Percentiles rank a stretch among this genome's conserved stretches.
Evolutionary conservation across 1,284 basidiomycete species (phyloP).

Genomic region (Cystobasidium slooffiae): DNA sequence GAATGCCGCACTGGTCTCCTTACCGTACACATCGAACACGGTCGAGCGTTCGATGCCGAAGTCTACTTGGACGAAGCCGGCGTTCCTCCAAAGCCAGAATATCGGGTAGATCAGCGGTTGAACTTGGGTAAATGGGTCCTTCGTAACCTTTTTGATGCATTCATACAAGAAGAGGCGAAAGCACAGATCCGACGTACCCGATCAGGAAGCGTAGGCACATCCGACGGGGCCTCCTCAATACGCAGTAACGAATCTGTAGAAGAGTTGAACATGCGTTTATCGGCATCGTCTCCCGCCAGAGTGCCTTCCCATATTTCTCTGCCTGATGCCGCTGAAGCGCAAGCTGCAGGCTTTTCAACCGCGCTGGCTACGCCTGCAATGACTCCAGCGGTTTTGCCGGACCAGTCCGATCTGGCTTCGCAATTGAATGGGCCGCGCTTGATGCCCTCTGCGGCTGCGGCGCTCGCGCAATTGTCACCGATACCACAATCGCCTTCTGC

Average conservation of each 20-base stretch:
- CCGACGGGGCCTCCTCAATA: constrained; percentile 11
- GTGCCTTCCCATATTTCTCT: constrained; percentile 46
- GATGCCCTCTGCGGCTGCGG: neutral
- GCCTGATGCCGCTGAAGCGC: constrained; percentile 45
- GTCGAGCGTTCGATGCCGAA: constrained; percentile 86
- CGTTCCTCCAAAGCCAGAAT: constrained; percentile 64
- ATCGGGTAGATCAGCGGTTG: constrained; percentile 68
- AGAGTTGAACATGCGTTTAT: constrained; percentile 50
- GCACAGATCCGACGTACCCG: constrained; percentile 13
- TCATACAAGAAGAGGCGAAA: constrained; percentile 45
- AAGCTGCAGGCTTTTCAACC: constrained; percentile 62
- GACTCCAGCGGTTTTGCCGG: constrained; percentile 61
- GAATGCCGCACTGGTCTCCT: constrained; percentile 89
- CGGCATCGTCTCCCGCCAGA: constrained; percentile 56
- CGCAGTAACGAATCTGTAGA: constrained; percentile 21
- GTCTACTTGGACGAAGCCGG: constrained; percentile 89
- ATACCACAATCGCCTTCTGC: constrained; percentile 40
- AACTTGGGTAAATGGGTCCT: constrained; percentile 55
- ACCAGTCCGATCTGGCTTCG: constrained; percentile 49
- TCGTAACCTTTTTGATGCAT: constrained; percentile 55
- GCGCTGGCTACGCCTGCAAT: constrained; percentile 70
- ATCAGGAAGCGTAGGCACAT: constrained; percentile 14
- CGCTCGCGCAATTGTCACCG: constrained; percentile 10
- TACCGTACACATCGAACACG: constrained; percentile 82
- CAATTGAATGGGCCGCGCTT: constrained; percentile 29